These are phyloP conservation scores for Thyridium curvatum DNA, from an alignment of 2,329 filamentous ascomycete species.

Conservation along the genomic window DNA sequence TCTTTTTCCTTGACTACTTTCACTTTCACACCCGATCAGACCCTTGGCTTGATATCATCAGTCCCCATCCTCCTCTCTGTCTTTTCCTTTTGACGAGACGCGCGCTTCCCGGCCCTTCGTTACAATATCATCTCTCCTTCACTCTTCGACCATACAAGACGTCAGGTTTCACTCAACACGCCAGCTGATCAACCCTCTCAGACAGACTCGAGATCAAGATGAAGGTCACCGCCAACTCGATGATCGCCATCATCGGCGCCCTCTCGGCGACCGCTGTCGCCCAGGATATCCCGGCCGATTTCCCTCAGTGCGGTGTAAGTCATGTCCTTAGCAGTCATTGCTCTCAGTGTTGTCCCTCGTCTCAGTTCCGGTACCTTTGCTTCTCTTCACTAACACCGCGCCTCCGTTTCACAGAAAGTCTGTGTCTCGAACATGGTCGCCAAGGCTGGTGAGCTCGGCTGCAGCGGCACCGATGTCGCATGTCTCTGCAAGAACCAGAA, in stretches of 20 bases:
- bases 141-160: constrained; percentile 1
- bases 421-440: constrained; percentile 47
- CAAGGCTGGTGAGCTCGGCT: constrained; percentile 38
- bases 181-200: constrained; percentile 12
- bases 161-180: neutral
- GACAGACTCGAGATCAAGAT: constrained; percentile 31
- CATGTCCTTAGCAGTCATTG: neutral
- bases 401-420: constrained; percentile 25
- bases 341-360: no score
- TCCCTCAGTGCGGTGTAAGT: constrained; percentile 50
- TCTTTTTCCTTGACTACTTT: no score
- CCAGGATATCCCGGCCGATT: constrained; percentile 30
- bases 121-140: neutral
- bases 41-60: no score
- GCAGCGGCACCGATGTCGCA: constrained; percentile 28
- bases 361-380: no score
- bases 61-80: no score
- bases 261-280: constrained; percentile 32
- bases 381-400: neutral
- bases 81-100: no score
- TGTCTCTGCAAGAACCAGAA: constrained; percentile 41
- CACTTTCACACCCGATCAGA: no score
- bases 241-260: constrained; percentile 31
- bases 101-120: no score
- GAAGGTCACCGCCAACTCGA: constrained; percentile 34